Evolutionary conservation across 352 stramenopile species (phyloP).

Genomic region (Phytophthora cactorum): DNA sequence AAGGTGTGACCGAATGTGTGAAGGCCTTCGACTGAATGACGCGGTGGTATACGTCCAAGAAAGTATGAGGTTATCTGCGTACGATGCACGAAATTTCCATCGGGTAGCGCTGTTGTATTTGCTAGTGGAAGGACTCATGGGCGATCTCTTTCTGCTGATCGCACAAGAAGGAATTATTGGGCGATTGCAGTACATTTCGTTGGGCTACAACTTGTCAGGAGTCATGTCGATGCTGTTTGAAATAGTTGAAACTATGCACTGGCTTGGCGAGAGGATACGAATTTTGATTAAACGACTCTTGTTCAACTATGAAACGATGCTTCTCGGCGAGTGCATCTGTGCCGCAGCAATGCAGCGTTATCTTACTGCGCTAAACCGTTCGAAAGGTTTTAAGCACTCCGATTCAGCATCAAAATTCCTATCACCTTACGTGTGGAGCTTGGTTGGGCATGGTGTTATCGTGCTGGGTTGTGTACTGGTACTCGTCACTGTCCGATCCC

Average conservation of each 20-base stretch:
- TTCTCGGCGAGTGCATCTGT: constrained; percentile 38
- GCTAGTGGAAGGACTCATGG: constrained; percentile 42
- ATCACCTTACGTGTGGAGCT: constrained; percentile 40
- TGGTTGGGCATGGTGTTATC: constrained; percentile 38
- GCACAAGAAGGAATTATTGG: constrained; percentile 35
- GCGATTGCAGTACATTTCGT: constrained; percentile 40
- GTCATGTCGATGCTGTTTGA: constrained; percentile 46
- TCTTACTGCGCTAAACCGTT: constrained; percentile 36
- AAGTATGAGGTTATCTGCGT: constrained; percentile 32
- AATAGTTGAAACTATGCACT: constrained; percentile 39
- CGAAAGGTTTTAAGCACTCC: constrained; percentile 21
- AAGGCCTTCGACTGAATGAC: constrained; percentile 29
- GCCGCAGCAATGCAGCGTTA: constrained; percentile 35
- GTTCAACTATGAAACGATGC: constrained; percentile 44
- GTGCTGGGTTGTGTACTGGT: constrained; percentile 27
- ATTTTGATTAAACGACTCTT: constrained; percentile 35
- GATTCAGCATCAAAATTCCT: constrained; percentile 4
- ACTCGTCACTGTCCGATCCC: constrained; percentile 24
- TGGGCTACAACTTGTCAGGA: constrained; percentile 44
- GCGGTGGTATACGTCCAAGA: constrained; percentile 43
- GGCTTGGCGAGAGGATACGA: constrained; percentile 20
- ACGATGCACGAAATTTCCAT: constrained; percentile 40
- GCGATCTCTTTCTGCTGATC: constrained; percentile 42
- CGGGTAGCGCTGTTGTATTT: constrained; percentile 33
- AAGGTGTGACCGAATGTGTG: constrained; percentile 29